These are phyloP conservation scores for Thermoascus crustaceus DNA, from an alignment of 2,329 filamentous ascomycete species.

Conservation along the genomic window DNA sequence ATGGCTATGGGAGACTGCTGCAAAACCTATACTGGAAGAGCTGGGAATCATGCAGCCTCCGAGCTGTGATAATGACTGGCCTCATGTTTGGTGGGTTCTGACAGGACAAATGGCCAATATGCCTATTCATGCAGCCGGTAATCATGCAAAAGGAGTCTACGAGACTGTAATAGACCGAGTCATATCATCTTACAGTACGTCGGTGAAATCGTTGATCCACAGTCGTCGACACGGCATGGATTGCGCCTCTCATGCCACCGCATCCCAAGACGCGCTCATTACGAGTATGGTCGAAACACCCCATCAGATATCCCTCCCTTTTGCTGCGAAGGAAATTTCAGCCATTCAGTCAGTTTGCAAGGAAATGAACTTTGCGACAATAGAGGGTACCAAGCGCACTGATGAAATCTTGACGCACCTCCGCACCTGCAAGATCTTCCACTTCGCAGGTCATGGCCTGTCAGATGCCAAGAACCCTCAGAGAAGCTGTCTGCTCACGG, in stretches of 20 bases:
- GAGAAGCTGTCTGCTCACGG: slow-evolving; percentile 22
- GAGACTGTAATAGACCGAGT: slow-evolving; percentile 25
- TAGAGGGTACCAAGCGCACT: not conserved
- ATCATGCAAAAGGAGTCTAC: slow-evolving; percentile 13
- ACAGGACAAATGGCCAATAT: slow-evolving; percentile 22
- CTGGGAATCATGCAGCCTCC: slow-evolving; percentile 16
- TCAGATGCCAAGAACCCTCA: slow-evolving; percentile 22
- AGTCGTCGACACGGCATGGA: slow-evolving; percentile 9
- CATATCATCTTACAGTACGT: slow-evolving; percentile 33
- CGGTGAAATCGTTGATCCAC: slow-evolving; percentile 25
- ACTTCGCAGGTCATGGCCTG: slow-evolving; percentile 35
- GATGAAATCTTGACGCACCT: slow-evolving; percentile 8
- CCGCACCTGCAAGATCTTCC: slow-evolving; percentile 26
- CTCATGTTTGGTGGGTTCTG: slow-evolving; percentile 29
- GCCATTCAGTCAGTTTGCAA: not conserved
- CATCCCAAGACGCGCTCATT: slow-evolving; percentile 16
- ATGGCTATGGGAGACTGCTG: slow-evolving; percentile 25
- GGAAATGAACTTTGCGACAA: not conserved
- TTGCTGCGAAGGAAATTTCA: slow-evolving; percentile 13
- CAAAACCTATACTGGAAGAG: slow-evolving; percentile 17
- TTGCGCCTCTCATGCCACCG: not conserved
- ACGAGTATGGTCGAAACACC: slow-evolving; percentile 24
- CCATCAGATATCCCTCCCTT: slow-evolving; percentile 9
- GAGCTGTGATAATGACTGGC: slow-evolving; percentile 12
- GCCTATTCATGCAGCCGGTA: slow-evolving; percentile 30